Base-by-base conservation (phyloP, 2,329 filamentous ascomycete genomes). In the Metarhizium album region DNA sequence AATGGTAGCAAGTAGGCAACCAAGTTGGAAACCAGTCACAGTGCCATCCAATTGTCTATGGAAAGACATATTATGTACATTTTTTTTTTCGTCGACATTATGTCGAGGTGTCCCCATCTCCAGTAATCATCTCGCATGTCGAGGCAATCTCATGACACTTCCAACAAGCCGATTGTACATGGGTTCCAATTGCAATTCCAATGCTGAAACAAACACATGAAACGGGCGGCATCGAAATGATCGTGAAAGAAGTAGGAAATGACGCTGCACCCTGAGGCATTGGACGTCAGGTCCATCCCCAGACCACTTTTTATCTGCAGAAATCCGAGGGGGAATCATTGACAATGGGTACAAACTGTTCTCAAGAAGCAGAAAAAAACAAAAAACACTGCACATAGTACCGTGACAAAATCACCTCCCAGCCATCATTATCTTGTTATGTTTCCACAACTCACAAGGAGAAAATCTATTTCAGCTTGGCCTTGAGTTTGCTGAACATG, bases 401-500 rank as follows among this genome's bases (percentile, higher is more conserved):
- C 49, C 50, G 42, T 50, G 49, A 51, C 46, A 50, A 45, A 52
- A 48, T 42, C 42, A 47, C 53, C 45, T 53, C 47, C 46, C 46
- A 43, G 18, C 38, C 48, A 33, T 54, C 50, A 52, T 46, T 46
- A 47, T 46, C 46, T 31, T 50, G 38, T 45, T 54, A 47, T 54
- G 62, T 48, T 62, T 61, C 58, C 11, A 37, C 33, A 47, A 48
- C n/a, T 38, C 16, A 18, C 16, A n/a, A 27, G 33, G 46, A 43
- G 43, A 33, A 35, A 49, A 64, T 61, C 50, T 66, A 62, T 45
- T 64, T 62, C 51, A 70, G 57, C 66, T 69, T 79, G 58, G 68
- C 62, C 67, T 75, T 75, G 60, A 80, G 60, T 70, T 77, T 80
- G 67, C 67, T 71, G 62, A 86, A 79, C 59, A 86, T 76, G 49